phyloP scores from a whole-genome alignment of 768 basidiomycete species.

The Tylopilus balloui region DNA sequence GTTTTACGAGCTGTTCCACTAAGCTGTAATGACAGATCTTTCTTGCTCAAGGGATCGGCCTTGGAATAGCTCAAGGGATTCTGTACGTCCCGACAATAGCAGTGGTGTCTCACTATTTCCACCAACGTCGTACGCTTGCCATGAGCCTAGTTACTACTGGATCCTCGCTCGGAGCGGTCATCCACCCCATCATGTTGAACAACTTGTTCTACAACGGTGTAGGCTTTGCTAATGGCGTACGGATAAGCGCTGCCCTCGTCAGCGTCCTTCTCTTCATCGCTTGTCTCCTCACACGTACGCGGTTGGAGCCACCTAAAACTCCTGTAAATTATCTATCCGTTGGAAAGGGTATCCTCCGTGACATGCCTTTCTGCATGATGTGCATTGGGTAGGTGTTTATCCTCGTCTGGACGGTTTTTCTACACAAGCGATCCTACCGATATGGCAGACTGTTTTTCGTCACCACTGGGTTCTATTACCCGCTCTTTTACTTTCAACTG shows the following conservation, averaged over 20 bases:
- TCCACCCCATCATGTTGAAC: conserved; percentile 33
- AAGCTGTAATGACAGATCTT: conserved; percentile 35
- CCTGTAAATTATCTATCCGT: conserved; percentile 13
- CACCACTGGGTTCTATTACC: conserved; percentile 42
- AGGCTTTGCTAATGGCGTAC: conserved; percentile 43
- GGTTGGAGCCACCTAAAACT: conserved; percentile 33
- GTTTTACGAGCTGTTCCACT: not conserved
- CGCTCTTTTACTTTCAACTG: conserved; percentile 56
- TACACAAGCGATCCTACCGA: not conserved
- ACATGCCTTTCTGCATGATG: conserved; percentile 18
- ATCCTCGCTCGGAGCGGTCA: conserved; percentile 27
- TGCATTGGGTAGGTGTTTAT: conserved; percentile 16
- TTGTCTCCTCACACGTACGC: conserved; percentile 34
- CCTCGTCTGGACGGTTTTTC: not conserved
- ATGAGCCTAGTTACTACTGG: conserved; percentile 42
- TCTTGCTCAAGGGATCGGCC: conserved; percentile 44
- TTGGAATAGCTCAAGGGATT: conserved; percentile 45
- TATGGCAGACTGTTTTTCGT: conserved; percentile 21
- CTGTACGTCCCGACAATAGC: conserved; percentile 43
- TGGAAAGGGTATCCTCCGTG: conserved; percentile 14
- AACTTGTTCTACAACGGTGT: conserved; percentile 13
- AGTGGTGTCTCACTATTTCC: conserved; percentile 45
- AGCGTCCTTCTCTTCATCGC: conserved; percentile 35
- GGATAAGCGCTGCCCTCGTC: conserved; percentile 44
- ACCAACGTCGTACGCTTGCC: conserved; percentile 36